Evolutionary conservation across 345 rosid species (phyloP).

Genomic region (Citrus mangshanensis): DNA sequence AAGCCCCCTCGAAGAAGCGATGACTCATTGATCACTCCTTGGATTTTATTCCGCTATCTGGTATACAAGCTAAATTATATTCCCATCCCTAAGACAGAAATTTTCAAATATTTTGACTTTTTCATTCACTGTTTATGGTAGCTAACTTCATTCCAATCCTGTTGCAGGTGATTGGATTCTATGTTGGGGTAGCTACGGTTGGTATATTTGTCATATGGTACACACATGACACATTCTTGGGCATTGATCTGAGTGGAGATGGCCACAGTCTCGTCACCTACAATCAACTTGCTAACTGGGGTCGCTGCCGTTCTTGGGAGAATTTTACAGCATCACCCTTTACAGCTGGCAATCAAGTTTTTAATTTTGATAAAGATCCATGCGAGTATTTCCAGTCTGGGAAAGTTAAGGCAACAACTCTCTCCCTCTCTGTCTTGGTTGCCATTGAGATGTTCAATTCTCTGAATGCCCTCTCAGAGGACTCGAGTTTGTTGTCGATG

Average conservation of each 20-base stretch:
- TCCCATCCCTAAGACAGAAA: background rate
- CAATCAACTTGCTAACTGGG: conserved; percentile 86
- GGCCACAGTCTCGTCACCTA: conserved; percentile 87
- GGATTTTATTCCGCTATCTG: conserved; percentile 98
- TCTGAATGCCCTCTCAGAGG: conserved; percentile 89
- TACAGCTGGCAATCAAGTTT: conserved; percentile 64
- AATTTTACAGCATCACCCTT: conserved; percentile 64
- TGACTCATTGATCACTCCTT: conserved; percentile 82
- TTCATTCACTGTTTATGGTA: background rate
- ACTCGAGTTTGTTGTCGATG: conserved; percentile 78
- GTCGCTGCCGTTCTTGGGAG: conserved; percentile 71
- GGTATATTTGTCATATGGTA: conserved; percentile 95
- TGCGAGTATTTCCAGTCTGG: conserved; percentile 85
- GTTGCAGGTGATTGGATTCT: conserved; percentile 81
- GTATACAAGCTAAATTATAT: conserved; percentile 25
- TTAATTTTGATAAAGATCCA: conserved; percentile 56
- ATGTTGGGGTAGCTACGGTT: conserved; percentile 91
- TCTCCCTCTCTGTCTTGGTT: conserved; percentile 87
- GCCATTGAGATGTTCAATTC: conserved; percentile 99
- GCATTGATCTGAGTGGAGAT: conserved; percentile 86
- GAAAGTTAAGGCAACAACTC: conserved; percentile 85
- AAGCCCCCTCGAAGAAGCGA: conserved; percentile 93
- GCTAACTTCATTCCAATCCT: background rate
- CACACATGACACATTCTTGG: conserved; percentile 65
- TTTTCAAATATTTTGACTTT: background rate